Evolutionary conservation across 75 land plant species (phyloP), one percentile per base, ranked within the genome.

Genomic region (Sequoia sempervirens): DNA sequence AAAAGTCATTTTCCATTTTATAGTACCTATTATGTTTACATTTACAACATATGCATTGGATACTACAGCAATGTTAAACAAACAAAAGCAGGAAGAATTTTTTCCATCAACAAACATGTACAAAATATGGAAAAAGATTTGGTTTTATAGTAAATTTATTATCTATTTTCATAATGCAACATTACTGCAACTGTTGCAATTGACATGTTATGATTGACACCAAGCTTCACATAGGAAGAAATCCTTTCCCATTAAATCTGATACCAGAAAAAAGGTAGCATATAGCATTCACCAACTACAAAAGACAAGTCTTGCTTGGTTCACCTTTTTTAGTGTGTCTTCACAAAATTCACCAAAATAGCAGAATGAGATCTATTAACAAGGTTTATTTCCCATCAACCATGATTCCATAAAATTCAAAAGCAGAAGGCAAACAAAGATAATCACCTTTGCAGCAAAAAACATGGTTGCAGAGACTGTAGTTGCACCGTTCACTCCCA

Each of bases 401-500:
- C 26, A 78, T 18, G 12, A 45, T 23, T 78, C 26, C 68, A 78
- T 78, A n/a, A 53, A 17, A 50, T 80, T 84, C 41, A 37, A 34
- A 52, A 32, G 32, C 37, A 50, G 47, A 20, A 61, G 53, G 37
- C 9, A 58, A 37, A 69, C 36, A n/a, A 41, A 45, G 36, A 11
- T 76, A 53, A 30, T 47, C 73, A 97, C 99, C 96, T 87, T 93
- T 7, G 98, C 88, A 87, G 99, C 98, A 88, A 96, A 94, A 84
- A 93, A 93, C 98, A 97, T 96, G 58, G 99, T 97, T 66, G 98
- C 94, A 79, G 99, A 97, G 81, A 97, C 99, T 81, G 99, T 97
- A 15, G 98, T 96, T 83, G 99, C 99, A 69, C 99, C 99, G 84
- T 95, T 97, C 66, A 89, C 88, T 82, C 88, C 84, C 41, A 84